Percentiles rank a stretch among this genome's conserved stretches.
phyloP scores from a whole-genome alignment of 2,329 filamentous ascomycete genomes.

The Plectosphaerella cucumerina region DNA sequence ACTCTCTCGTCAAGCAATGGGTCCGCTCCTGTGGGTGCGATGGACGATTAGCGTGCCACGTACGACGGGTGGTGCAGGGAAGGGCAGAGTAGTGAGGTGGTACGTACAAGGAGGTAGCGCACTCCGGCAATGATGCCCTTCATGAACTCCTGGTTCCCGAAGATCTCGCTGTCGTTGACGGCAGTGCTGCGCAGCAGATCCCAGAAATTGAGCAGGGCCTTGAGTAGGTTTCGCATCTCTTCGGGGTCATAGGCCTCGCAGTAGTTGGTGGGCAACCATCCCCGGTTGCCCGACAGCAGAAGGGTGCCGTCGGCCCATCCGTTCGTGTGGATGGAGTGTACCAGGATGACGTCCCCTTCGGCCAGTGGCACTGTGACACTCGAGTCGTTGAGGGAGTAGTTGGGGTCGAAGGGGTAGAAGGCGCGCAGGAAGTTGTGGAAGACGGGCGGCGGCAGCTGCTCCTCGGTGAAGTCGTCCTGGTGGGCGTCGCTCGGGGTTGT shows the following conservation, averaged over 20 bases:
- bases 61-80: neutral
- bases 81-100: neutral
- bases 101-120: conserved; percentile 77
- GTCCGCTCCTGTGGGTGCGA: conserved; percentile 66
- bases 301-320: conserved; percentile 97
- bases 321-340: conserved; percentile 96
- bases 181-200: conserved; percentile 78
- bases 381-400: conserved; percentile 70
- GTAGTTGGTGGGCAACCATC: conserved; percentile 97
- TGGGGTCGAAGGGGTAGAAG: conserved; percentile 87
- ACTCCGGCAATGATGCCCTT: conserved; percentile 91
- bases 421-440: conserved; percentile 95
- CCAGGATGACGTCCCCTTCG: conserved; percentile 86
- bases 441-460: conserved; percentile 51
- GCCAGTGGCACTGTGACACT: conserved; percentile 86
- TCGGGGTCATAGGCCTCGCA: conserved; percentile 92
- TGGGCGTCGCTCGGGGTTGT: conserved; percentile 67
- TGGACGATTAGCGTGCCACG: conserved; percentile 1
- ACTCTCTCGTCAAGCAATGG: conserved; percentile 81
- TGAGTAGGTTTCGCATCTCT: conserved; percentile 78
- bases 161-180: conserved; percentile 71
- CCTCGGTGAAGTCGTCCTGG: conserved; percentile 48
- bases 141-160: conserved; percentile 90
- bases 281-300: conserved; percentile 76
- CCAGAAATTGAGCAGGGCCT: conserved; percentile 88